Conservation (phyloP, 192 early-diverging fungal species). For the Backusella psychrophila region DNA sequence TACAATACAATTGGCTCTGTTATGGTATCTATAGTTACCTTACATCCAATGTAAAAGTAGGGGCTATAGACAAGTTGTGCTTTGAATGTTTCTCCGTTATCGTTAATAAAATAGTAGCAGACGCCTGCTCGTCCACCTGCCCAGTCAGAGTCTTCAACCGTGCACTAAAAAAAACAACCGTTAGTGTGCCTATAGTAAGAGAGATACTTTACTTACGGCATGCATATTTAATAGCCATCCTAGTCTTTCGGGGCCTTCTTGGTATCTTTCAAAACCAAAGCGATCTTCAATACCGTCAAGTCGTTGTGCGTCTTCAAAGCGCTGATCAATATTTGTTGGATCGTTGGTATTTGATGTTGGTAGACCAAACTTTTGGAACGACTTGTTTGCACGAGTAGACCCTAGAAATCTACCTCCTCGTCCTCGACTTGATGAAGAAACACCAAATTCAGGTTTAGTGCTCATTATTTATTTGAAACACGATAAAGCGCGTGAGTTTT, state of each 20-base stretch:
- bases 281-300: slow-evolving; percentile 54
- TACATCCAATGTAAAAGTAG: slow-evolving; percentile 88
- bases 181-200: background rate
- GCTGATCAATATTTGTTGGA: slow-evolving; percentile 33
- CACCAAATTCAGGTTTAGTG: slow-evolving; percentile 9
- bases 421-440: slow-evolving; percentile 7
- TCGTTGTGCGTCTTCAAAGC: slow-evolving; percentile 36
- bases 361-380: slow-evolving; percentile 19
- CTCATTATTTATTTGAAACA: background rate
- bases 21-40: slow-evolving; percentile 44
- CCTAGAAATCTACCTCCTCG: slow-evolving; percentile 1
- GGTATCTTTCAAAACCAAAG: slow-evolving; percentile 66
- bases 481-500: background rate
- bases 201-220: slow-evolving; percentile 47
- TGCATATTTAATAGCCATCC: slow-evolving; percentile 99
- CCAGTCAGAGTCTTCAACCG: slow-evolving; percentile 64
- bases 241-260: slow-evolving; percentile 65
- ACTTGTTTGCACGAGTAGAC: background rate
- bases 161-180: slow-evolving; percentile 42
- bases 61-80: slow-evolving; percentile 81
- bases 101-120: slow-evolving; percentile 92
- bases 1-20: no score
- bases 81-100: slow-evolving; percentile 88
- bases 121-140: slow-evolving; percentile 68
- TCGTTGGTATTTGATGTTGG: slow-evolving; percentile 10